Conservation (phyloP, 345 rosid genomes). For the Hirschfeldia incana region DNA sequence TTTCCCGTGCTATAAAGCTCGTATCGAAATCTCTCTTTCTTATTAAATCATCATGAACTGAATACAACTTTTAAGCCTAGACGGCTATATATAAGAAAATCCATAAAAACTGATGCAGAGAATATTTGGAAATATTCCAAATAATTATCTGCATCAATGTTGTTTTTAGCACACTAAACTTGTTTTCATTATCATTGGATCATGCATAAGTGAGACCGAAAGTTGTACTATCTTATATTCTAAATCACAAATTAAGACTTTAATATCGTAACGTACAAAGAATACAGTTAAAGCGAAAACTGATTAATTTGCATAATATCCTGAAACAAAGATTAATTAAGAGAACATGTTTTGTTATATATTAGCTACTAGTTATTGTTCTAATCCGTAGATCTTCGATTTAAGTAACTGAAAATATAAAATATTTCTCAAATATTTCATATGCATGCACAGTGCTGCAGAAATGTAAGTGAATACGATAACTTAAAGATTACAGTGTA, state of each 20-base stretch:
- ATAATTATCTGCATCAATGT: too few relatives aligned
- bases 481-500: background rate
- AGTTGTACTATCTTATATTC: background rate
- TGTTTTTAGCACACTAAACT: background rate
- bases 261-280: background rate
- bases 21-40: too few relatives aligned
- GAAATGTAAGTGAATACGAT: constrained; percentile 4
- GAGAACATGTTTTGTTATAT: background rate
- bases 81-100: too few relatives aligned
- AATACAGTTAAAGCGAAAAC: background rate
- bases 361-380: background rate
- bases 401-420: background rate
- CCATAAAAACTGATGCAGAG: too few relatives aligned
- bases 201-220: background rate
- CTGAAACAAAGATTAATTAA: background rate
- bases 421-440: background rate
- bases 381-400: constrained; percentile 2
- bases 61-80: too few relatives aligned
- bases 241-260: background rate
- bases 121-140: too few relatives aligned
- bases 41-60: too few relatives aligned
- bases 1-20: too few relatives aligned
- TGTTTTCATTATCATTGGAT: background rate
- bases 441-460: background rate
- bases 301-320: background rate